Percentiles rank a stretch among this genome's conserved stretches.
Evolutionary conservation across 306 rosid genomes (phyloP).

Genomic region (Vigna nakashimae): DNA sequence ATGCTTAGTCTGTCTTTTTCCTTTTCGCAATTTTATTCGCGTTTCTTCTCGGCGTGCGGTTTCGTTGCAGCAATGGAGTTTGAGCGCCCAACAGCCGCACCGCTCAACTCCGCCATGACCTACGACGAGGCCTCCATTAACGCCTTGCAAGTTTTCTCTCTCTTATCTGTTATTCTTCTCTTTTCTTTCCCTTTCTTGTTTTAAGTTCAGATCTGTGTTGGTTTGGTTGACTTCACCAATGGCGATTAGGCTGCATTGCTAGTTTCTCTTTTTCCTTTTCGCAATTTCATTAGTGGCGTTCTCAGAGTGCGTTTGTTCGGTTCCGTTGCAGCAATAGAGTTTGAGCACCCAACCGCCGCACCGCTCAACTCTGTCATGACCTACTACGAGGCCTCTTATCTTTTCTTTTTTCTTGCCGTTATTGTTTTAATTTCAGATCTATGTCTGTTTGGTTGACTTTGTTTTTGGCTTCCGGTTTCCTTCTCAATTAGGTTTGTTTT

Average conservation of each 20-base stretch:
- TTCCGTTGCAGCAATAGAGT: too few relatives aligned
- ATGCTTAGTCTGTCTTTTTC: neutral
- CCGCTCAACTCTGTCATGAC: too few relatives aligned
- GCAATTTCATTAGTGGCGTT: too few relatives aligned
- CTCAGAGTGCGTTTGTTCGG: too few relatives aligned
- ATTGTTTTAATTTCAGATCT: slow-evolving; percentile 55
- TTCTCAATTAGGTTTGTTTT: slow-evolving; percentile 4
- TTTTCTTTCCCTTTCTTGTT: too few relatives aligned
- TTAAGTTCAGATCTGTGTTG: too few relatives aligned
- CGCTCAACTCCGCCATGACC: slow-evolving; percentile 74
- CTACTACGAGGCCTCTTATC: neutral
- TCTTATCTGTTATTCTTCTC: too few relatives aligned
- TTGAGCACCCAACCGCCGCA: too few relatives aligned
- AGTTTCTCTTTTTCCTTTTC: too few relatives aligned
- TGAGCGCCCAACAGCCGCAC: slow-evolving; percentile 57
- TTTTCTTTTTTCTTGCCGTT: neutral
- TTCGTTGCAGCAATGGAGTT: slow-evolving; percentile 63
- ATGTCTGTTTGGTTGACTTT: slow-evolving; percentile 39
- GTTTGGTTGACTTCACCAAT: too few relatives aligned
- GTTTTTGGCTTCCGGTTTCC: neutral
- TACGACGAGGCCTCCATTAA: slow-evolving; percentile 93
- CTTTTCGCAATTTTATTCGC: neutral
- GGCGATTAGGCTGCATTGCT: too few relatives aligned
- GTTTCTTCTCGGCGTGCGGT: slow-evolving; percentile 17
- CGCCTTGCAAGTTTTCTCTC: slow-evolving; percentile 79